Evolutionary conservation across 1,139 yeast genomes (phyloP).

Genomic region (Keqinozyma sinolaborantium): DNA sequence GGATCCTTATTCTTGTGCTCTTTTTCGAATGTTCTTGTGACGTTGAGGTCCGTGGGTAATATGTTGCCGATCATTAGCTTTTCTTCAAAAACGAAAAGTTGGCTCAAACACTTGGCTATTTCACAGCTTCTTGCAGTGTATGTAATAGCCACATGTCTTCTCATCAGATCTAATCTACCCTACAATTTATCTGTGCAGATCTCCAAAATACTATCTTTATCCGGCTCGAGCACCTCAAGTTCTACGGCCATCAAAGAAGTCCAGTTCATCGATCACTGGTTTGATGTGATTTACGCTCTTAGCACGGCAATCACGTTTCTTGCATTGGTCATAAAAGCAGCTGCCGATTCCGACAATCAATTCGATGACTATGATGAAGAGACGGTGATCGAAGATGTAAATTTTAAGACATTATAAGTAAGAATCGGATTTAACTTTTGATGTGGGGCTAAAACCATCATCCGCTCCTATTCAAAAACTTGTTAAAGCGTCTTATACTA

Average conservation of each 20-base stretch:
- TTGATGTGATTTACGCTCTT: constrained; percentile 67
- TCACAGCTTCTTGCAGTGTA: constrained; percentile 76
- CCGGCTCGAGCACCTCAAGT: constrained; percentile 27
- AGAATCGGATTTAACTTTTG: no score
- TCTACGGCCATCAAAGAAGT: constrained; percentile 35
- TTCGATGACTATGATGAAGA: constrained; percentile 30
- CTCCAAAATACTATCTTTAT: constrained; percentile 39
- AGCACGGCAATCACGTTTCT: constrained; percentile 52
- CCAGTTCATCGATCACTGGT: constrained; percentile 71
- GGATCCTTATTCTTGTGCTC: constrained; percentile 67
- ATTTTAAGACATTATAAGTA: constrained; percentile 2
- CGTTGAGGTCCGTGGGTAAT: constrained; percentile 41
- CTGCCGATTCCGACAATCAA: constrained; percentile 7
- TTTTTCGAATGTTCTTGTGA: constrained; percentile 56
- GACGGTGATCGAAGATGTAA: constrained; percentile 21
- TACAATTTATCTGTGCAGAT: constrained; percentile 51
- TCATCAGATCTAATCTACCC: constrained; percentile 75
- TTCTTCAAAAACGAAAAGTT: constrained; percentile 23
- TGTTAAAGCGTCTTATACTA: no score
- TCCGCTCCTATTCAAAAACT: no score
- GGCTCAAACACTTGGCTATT: constrained; percentile 49
- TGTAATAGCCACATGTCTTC: constrained; percentile 73
- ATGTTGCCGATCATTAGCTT: constrained; percentile 26
- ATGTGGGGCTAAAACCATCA: no score
- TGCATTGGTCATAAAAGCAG: constrained; percentile 31